A percentile compares a stretch with the other conserved stretches of the same genome.
Evolutionary conservation across 352 stramenopile genomes (phyloP).

Genomic region (Phytophthora uliginosa): DNA sequence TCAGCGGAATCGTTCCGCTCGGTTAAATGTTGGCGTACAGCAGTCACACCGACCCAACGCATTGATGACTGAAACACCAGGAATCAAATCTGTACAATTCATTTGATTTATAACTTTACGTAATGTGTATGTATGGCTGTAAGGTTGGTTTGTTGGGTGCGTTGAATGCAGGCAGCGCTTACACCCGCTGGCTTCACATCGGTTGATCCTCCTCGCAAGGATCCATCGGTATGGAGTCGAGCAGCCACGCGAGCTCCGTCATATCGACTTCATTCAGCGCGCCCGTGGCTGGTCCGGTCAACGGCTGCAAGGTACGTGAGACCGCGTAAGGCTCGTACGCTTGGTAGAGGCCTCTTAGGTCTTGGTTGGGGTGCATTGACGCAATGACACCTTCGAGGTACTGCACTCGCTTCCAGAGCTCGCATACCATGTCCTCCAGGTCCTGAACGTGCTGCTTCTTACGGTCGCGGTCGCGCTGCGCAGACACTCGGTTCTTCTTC

Average conservation of each 20-base stretch:
- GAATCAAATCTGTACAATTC: neutral
- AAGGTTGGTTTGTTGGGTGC: neutral
- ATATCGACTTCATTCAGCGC: conserved; percentile 36
- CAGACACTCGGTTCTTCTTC: conserved; percentile 77
- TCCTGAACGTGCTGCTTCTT: conserved; percentile 68
- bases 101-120: conserved; percentile 11
- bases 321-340: conserved; percentile 45
- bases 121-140: neutral
- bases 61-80: neutral
- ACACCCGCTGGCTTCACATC: conserved; percentile 17
- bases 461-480: conserved; percentile 63
- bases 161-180: neutral
- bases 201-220: conserved; percentile 21
- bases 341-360: conserved; percentile 48
- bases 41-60: neutral
- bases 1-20: neutral
- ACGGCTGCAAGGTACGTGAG: conserved; percentile 19
- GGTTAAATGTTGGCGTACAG: neutral
- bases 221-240: conserved; percentile 42
- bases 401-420: conserved; percentile 69
- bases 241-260: conserved; percentile 41
- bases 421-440: conserved; percentile 64
- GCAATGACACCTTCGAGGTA: conserved; percentile 64
- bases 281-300: conserved; percentile 17
- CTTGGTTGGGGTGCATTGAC: conserved; percentile 45